These are phyloP conservation scores for Pseudoperonospora humuli DNA, from an alignment of 352 stramenopile genomes.

Conservation along the genomic window DNA sequence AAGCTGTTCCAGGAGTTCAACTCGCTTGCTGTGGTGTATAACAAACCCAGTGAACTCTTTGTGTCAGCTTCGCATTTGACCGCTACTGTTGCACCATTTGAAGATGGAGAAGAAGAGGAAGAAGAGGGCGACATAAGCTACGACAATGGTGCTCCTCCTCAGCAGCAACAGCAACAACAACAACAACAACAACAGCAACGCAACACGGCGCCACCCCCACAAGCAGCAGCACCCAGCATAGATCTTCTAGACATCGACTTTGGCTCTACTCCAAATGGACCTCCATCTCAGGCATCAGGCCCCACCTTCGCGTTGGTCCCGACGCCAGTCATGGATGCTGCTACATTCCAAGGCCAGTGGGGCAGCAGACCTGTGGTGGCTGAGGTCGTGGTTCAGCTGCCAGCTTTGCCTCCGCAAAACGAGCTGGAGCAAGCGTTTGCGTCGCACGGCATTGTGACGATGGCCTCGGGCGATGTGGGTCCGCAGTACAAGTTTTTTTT, in stretches of 20 bases:
- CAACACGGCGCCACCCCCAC: slow-evolving; percentile 22
- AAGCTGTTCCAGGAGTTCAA: slow-evolving; percentile 96
- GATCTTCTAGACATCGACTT: slow-evolving; percentile 80
- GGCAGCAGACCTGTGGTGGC: slow-evolving; percentile 60
- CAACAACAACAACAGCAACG: slow-evolving; percentile 34
- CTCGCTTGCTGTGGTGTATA: slow-evolving; percentile 95
- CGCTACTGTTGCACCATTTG: slow-evolving; percentile 20
- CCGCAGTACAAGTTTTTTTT: slow-evolving; percentile 85
- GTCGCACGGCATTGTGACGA: slow-evolving; percentile 52
- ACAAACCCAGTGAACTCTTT: slow-evolving; percentile 94
- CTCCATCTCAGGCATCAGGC: slow-evolving; percentile 9
- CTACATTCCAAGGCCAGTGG: slow-evolving; percentile 69
- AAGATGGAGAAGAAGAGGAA: slow-evolving; percentile 47
- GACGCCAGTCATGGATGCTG: slow-evolving; percentile 67
- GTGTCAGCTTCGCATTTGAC: slow-evolving; percentile 74
- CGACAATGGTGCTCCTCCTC: slow-evolving; percentile 17
- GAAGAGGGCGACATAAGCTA: slow-evolving; percentile 30
- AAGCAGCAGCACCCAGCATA: slow-evolving; percentile 32
- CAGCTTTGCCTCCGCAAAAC: slow-evolving; percentile 41
- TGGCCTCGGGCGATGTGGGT: slow-evolving; percentile 73
- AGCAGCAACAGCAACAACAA: slow-evolving; percentile 26
- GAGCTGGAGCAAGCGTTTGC: slow-evolving; percentile 66
- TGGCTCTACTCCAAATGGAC: slow-evolving; percentile 19
- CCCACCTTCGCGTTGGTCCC: slow-evolving; percentile 43
- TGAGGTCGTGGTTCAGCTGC: slow-evolving; percentile 49